Evolutionary conservation across 2,329 filamentous ascomycete species (phyloP).

Genomic region (Pyricularia pennisetigena): DNA sequence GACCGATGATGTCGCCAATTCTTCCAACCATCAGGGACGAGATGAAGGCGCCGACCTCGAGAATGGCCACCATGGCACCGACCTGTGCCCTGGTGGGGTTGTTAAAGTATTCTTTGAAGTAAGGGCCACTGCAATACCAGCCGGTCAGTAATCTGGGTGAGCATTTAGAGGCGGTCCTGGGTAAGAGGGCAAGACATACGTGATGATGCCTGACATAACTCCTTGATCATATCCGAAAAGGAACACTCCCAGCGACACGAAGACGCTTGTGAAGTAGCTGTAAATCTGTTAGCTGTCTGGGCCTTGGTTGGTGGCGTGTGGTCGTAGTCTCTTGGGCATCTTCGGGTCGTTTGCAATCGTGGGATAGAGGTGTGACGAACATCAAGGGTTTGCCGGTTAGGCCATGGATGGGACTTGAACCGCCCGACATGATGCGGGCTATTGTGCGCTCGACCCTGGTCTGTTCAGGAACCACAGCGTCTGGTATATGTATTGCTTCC

Average conservation of each 20-base stretch:
- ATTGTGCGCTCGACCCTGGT: constrained; percentile 60
- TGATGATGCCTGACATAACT: constrained; percentile 70
- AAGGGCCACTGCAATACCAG: constrained; percentile 52
- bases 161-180: not conserved
- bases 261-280: constrained; percentile 91
- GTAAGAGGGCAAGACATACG: constrained; percentile 31
- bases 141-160: not conserved
- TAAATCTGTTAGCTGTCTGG: constrained; percentile 13
- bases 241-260: constrained; percentile 79
- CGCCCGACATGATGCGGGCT: constrained; percentile 77
- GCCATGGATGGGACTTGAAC: constrained; percentile 71
- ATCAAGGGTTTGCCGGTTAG: constrained; percentile 92
- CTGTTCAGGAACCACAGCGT: constrained; percentile 48
- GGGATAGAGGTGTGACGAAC: constrained; percentile 35
- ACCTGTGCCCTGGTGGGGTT: constrained; percentile 80
- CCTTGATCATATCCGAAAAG: constrained; percentile 86
- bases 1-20: constrained; percentile 84
- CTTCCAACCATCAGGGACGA: constrained; percentile 79
- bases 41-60: constrained; percentile 88
- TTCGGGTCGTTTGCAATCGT: not conserved
- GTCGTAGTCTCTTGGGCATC: not conserved
- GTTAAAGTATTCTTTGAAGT: constrained; percentile 88
- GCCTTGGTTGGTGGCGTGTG: not conserved
- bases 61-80: constrained; percentile 94
- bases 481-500: constrained; percentile 77